These are phyloP conservation scores for Fusarium sp. DNA, from an alignment of 2,329 filamentous ascomycete genomes.

Conservation along the genomic window DNA sequence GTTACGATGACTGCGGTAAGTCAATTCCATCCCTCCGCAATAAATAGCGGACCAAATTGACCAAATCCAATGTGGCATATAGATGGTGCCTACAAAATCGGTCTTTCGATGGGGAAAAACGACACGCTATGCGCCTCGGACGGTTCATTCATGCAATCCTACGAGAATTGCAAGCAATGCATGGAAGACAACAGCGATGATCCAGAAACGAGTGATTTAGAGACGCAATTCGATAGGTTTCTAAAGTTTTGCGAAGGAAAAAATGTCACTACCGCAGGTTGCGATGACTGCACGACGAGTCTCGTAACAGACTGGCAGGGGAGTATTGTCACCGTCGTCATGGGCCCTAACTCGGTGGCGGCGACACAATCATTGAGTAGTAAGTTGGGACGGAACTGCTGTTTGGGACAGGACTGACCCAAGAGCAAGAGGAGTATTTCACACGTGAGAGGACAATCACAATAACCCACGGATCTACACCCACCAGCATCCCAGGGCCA, in stretches of 20 bases:
- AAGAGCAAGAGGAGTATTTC: neutral
- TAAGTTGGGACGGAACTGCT: neutral
- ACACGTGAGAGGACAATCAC: neutral
- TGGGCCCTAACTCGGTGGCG: neutral
- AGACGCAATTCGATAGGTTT: neutral
- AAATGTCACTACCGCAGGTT: neutral
- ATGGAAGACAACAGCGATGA: neutral
- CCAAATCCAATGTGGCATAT: neutral
- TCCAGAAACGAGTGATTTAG: neutral
- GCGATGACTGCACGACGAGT: neutral
- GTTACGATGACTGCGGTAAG: slow-evolving; percentile 2
- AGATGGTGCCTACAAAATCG: slow-evolving; percentile 8
- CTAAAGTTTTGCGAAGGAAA: neutral
- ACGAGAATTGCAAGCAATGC: neutral
- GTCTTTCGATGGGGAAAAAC: neutral
- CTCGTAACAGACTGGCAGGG: neutral
- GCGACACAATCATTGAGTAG: neutral
- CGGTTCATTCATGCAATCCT: neutral
- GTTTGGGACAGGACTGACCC: neutral
- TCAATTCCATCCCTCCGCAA: neutral
- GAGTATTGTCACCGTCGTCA: neutral
- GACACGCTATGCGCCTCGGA: neutral
- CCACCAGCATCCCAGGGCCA: neutral
- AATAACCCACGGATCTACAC: neutral
- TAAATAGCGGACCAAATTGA: neutral